phyloP scores from a whole-genome alignment of 257 asterid species.

The Gynochthodes officinalis region DNA sequence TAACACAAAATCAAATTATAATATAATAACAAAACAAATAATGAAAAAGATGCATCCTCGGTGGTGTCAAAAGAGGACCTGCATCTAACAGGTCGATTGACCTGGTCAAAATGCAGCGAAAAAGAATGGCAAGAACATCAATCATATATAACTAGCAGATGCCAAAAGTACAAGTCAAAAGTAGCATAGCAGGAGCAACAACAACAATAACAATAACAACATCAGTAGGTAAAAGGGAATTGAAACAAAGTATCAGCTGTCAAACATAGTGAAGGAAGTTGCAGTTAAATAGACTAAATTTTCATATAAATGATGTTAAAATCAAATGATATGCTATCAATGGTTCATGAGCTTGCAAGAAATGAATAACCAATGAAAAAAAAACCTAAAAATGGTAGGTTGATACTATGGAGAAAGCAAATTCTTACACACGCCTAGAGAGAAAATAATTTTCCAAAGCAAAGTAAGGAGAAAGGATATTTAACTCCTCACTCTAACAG shows the following conservation, averaged over 20 bases:
- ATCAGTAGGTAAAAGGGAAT: not conserved
- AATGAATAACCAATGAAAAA: not conserved
- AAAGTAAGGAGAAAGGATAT: not conserved
- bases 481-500: not conserved
- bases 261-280: not conserved
- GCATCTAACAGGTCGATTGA: not conserved
- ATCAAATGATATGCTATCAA: not conserved
- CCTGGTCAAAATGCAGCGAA: not conserved
- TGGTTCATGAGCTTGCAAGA: not conserved
- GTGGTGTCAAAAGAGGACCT: not conserved
- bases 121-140: not conserved
- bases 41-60: not conserved
- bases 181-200: not conserved
- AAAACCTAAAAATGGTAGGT: not conserved
- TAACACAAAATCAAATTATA: not conserved
- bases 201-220: not conserved
- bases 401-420: not conserved
- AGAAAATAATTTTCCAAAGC: not conserved
- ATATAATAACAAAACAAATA: not conserved
- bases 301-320: not conserved
- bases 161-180: not conserved
- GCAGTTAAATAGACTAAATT: constrained; percentile 4
- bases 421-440: not conserved
- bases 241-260: not conserved
- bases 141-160: not conserved